Evolutionary conservation across 2,329 filamentous ascomycete species (phyloP), one percentile per base, ranked within the genome.

Genomic region (Fusarium euwallaceae): DNA sequence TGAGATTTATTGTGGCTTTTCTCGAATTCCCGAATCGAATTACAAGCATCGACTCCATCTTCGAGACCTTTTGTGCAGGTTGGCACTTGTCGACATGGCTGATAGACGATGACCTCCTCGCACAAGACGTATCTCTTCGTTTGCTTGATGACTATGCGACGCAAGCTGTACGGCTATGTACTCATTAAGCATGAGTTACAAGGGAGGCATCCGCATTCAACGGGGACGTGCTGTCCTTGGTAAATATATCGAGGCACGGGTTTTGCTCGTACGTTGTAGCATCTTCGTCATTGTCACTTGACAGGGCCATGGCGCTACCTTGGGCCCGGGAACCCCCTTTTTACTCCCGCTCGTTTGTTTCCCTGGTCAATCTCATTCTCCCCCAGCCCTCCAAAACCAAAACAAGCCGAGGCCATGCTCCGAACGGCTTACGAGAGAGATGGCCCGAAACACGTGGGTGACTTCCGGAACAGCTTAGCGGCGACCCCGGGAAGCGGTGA

Each of bases 391-490:
- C 61, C 61, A 39, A 72, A 69, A 68, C 56, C 55, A 39, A 72
- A 69, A 68, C 56, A 72, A 68, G 67, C 68, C 64, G 67, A 67
- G 64, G 59, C 65, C 62, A 70, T 69, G 70, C 58, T 65, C 69
- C 53, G 66, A 74, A 74, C 58, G 73, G 66, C 70, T 78, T 66
- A 73, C 61, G 64, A 77, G 71, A 68, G 56, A 69, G 61, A 60
- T 71, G 62, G 61, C 56, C 64, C 61, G 69, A 78, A 78, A 79
- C 77, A 79, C 77, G 77, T 79, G 77, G 77, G 70, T 64, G 64
- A 66, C 68, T 79, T 77, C 77, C 77, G 74, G 70, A 78, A 79
- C 36, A 69, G 77, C 69, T 79, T 79, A 79, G 77, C 66, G 74
- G 77, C 65, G 56, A 74, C 69, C 64, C 75, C 56, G 59, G 69